Conservation (phyloP, 2,329 filamentous ascomycete species). For the Sclerotiophoma versabilis region DNA sequence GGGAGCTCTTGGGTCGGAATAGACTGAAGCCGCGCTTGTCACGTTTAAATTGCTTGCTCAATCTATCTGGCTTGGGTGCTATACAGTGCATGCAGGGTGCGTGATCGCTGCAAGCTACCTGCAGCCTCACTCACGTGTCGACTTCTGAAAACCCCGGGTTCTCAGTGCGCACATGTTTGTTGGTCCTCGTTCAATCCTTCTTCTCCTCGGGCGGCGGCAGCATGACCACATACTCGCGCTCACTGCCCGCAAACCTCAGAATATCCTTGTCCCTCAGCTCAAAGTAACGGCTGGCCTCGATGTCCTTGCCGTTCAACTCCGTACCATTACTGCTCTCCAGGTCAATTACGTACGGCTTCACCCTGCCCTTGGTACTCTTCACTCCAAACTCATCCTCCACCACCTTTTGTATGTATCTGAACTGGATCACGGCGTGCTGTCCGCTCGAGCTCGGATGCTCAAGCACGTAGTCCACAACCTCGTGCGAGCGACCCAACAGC, state of each 20-base stretch:
- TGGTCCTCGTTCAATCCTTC: not conserved
- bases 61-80: not conserved
- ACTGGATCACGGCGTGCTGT: constrained; percentile 95
- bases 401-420: constrained; percentile 80
- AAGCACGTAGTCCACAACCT: constrained; percentile 81
- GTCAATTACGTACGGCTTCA: constrained; percentile 86
- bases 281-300: constrained; percentile 80
- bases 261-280: constrained; percentile 91
- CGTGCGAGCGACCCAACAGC: constrained; percentile 81
- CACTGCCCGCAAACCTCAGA: constrained; percentile 84
- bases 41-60: not conserved
- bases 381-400: constrained; percentile 82
- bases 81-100: not conserved
- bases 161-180: too few species aligned
- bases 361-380: constrained; percentile 51
- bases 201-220: constrained; percentile 59
- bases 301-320: constrained; percentile 74
- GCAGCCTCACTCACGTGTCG: not conserved
- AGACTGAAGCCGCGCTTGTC: too few species aligned
- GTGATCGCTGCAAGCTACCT: constrained; percentile 1
- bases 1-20: too few species aligned
- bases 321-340: constrained; percentile 94
- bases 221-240: constrained; percentile 96
- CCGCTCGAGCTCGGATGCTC: constrained; percentile 94
- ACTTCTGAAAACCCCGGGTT: too few species aligned